These are phyloP conservation scores for Epichloe gansuensis DNA, from an alignment of 2,329 filamentous ascomycete genomes.

Conservation along the genomic window DNA sequence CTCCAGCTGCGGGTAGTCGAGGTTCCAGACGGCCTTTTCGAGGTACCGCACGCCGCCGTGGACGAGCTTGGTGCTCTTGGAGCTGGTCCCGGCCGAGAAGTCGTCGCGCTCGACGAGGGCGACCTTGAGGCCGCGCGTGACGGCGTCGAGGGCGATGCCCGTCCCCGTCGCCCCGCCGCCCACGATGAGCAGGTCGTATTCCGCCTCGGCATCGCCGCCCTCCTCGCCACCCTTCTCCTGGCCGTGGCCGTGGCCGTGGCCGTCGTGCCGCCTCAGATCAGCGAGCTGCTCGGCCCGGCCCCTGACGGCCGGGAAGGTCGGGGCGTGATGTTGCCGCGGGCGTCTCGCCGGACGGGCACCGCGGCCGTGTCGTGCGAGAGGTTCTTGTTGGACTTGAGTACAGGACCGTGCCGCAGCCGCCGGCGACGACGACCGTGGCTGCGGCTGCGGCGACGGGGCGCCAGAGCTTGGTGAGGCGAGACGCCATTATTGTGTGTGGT, in stretches of 20 bases:
- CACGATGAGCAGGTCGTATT: slow-evolving; percentile 69
- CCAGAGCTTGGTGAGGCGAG: slow-evolving; percentile 22
- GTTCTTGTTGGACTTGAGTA: slow-evolving; percentile 19
- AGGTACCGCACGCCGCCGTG: slow-evolving; percentile 77
- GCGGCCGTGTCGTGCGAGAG: slow-evolving; percentile 21
- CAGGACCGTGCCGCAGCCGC: slow-evolving; percentile 18
- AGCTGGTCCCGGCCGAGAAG: slow-evolving; percentile 71
- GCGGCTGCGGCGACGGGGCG: slow-evolving; percentile 22
- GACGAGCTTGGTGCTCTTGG: slow-evolving; percentile 79
- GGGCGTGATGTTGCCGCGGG: slow-evolving; percentile 23
- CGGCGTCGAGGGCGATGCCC: slow-evolving; percentile 71
- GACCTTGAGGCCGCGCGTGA: slow-evolving; percentile 66
- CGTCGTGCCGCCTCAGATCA: slow-evolving; percentile 23
- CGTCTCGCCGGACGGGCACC: slow-evolving; percentile 24
- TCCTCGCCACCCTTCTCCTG: slow-evolving; percentile 8
- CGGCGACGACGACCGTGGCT: slow-evolving; percentile 15
- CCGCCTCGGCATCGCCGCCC: slow-evolving; percentile 17
- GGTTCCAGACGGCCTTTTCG: slow-evolving; percentile 76
- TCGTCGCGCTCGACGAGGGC: slow-evolving; percentile 74
- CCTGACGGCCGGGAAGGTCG: slow-evolving; percentile 23
- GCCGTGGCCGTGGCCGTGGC: slow-evolving; percentile 14
- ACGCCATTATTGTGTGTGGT: slow-evolving; percentile 22
- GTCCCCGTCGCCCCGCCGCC: slow-evolving; percentile 70
- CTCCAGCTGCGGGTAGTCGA: slow-evolving; percentile 73
- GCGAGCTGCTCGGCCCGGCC: slow-evolving; percentile 27